Base-by-base conservation (phyloP, 306 rosid species). In the Psophocarpus tetragonolobus region DNA sequence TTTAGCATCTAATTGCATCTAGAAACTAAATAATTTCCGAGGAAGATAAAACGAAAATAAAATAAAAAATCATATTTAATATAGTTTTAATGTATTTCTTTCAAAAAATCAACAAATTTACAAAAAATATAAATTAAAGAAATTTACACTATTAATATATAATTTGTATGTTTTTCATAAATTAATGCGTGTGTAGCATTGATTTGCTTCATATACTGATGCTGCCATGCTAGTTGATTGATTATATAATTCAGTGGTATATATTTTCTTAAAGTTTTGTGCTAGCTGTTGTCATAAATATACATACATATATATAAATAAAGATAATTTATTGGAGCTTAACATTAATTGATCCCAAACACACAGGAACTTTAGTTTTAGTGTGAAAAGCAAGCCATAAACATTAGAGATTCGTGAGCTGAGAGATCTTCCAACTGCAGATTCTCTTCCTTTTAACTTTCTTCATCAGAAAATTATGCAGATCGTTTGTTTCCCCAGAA, bases 341-440 rank as follows among this genome's bases (percentile, higher is more conserved):
- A 27, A 50, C 21, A 70, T 48, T 51, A 24, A 32, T 15, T 66
- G 42, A 39, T 80, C 29, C 15, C 24, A 73, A 44, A 35, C 4
- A 45, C 8, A 8, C 10, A 23, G 1, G 12, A 15, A 29, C 12
- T 75, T 68, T 15, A 29, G 39, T 47, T 27, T 27, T 11, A 21
- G 41, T 39, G 73, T 32, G 58, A 71, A 57, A 61, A 56, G 42
- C 20, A 51, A 15, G 78, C 27, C 21, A 20, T 47, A 27, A 82
- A 81, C 41, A 78, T 44, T 18, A 82, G 82, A 74, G 85, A 86
- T 86, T 82, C 81, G 81, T 33, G 79, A 80, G 68, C 76, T 42
- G 57, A 61, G 84, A 72, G 84, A 85, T 73, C 51, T 81, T 83
- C 80, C 81, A 66, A 54, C 27, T 67, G 60, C 72, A 85, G 85